Percentiles rank a stretch among this genome's conserved stretches.
These are phyloP conservation scores for Septoria petroselini DNA, from an alignment of 2,329 filamentous ascomycete species.

Conservation along the genomic window DNA sequence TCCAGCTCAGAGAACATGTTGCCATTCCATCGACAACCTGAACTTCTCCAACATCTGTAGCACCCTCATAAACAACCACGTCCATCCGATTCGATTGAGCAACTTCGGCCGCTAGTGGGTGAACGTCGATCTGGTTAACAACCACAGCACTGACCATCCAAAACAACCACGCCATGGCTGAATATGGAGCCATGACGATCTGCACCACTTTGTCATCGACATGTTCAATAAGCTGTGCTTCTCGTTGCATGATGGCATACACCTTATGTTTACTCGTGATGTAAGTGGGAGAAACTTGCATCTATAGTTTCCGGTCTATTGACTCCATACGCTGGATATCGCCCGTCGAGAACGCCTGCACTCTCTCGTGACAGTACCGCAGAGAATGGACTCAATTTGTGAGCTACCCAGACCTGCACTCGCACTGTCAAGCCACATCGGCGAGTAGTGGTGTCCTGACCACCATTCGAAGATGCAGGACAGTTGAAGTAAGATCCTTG, in stretches of 20 bases:
- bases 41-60: too few relatives aligned
- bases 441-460: slow-evolving; percentile 10
- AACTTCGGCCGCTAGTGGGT: slow-evolving; percentile 9
- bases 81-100: neutral
- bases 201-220: neutral
- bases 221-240: slow-evolving; percentile 19
- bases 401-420: slow-evolving; percentile 19
- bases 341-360: slow-evolving; percentile 27
- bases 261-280: slow-evolving; percentile 24
- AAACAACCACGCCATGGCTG: slow-evolving; percentile 12
- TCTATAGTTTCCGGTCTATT: slow-evolving; percentile 26
- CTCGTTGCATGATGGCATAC: slow-evolving; percentile 28
- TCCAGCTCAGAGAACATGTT: too few relatives aligned
- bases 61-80: neutral
- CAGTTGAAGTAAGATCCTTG: slow-evolving; percentile 18
- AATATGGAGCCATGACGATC: neutral
- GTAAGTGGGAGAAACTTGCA: slow-evolving; percentile 25
- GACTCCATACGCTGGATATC: slow-evolving; percentile 24
- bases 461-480: slow-evolving; percentile 15
- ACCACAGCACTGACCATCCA: slow-evolving; percentile 12
- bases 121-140: slow-evolving; percentile 12
- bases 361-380: slow-evolving; percentile 20
- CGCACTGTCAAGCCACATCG: slow-evolving; percentile 1
- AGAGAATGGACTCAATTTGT: slow-evolving; percentile 18
- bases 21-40: too few relatives aligned